These are phyloP conservation scores for Psilocybe cubensis DNA, from an alignment of 768 basidiomycete species.

Conservation along the genomic window DNA sequence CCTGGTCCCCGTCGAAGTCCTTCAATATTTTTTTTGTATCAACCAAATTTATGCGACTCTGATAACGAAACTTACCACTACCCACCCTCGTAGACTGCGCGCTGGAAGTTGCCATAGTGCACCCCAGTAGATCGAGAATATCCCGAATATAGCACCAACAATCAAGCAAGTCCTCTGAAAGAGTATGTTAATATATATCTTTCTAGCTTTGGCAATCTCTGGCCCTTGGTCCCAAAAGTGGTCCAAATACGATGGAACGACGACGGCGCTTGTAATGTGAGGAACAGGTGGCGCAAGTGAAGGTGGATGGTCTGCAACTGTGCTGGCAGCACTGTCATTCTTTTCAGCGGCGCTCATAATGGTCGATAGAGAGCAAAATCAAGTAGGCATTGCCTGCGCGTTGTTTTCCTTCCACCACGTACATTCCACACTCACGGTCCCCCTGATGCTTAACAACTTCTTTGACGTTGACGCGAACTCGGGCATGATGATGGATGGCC, in stretches of 20 bases:
- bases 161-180: constrained; percentile 38
- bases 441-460: background rate
- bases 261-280: background rate
- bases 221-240: constrained; percentile 25
- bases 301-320: background rate
- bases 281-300: background rate
- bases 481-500: background rate
- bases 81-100: constrained; percentile 49
- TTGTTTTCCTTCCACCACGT: background rate
- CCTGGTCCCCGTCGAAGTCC: constrained; percentile 54
- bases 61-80: constrained; percentile 43
- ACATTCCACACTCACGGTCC: background rate
- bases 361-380: background rate
- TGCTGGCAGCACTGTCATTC: background rate
- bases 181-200: constrained; percentile 44
- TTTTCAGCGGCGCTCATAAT: background rate
- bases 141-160: constrained; percentile 43
- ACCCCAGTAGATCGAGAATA: constrained; percentile 63
- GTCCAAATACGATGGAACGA: constrained; percentile 10
- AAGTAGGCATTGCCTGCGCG: too few species aligned
- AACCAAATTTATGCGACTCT: background rate
- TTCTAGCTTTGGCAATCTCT: constrained; percentile 31
- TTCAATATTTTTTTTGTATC: constrained; percentile 15
- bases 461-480: background rate
- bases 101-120: constrained; percentile 45